Conservation (phyloP, 2,329 filamentous ascomycete genomes). For the Domatiomyces catenatus region DNA sequence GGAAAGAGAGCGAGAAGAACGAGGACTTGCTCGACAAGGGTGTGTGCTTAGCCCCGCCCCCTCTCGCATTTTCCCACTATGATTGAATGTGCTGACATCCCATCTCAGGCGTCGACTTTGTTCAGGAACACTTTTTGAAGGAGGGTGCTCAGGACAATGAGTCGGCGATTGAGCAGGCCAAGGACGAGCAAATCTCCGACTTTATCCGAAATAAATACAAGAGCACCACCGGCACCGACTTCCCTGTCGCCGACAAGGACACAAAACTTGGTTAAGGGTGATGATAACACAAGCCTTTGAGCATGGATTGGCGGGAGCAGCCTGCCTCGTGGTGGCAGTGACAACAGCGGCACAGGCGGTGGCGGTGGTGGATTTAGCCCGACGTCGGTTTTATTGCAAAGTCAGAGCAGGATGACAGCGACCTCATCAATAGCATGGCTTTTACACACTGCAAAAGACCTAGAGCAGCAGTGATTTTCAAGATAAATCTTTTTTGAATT, state of each 20-base stretch:
- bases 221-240: conserved; percentile 48
- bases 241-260: conserved; percentile 57
- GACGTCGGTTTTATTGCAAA: neutral
- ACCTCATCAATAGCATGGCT: neutral
- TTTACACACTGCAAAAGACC: neutral
- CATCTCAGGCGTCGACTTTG: conserved; percentile 51
- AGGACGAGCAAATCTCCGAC: conserved; percentile 65
- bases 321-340: too few species aligned
- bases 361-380: neutral
- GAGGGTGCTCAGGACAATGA: conserved; percentile 58
- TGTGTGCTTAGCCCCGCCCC: conserved; percentile 22
- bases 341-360: too few species aligned
- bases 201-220: conserved; percentile 55
- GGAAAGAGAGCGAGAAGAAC: conserved; percentile 60
- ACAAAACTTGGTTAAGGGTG: conserved; percentile 19
- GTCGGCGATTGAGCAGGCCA: conserved; percentile 61
- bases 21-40: conserved; percentile 74
- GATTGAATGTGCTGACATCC: neutral
- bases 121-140: conserved; percentile 61
- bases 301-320: neutral
- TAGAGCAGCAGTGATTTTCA: neutral
- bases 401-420: neutral
- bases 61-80: too few species aligned
- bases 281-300: neutral
- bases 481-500: neutral